Conservation (phyloP, 768 basidiomycete genomes). For the Lactarius sp. region DNA sequence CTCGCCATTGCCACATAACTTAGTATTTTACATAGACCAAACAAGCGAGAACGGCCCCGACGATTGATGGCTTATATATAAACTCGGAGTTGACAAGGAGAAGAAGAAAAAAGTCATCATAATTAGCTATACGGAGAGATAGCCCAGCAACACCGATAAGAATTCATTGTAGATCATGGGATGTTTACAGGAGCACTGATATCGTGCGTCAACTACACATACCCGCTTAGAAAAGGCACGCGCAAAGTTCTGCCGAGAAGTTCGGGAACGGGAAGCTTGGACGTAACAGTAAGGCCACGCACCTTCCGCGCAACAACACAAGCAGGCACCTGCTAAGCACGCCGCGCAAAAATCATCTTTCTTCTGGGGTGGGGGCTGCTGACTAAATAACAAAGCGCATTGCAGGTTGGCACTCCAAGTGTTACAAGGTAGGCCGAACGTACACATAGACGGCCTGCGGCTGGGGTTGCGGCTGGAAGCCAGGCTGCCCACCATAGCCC, state of each 20-base stretch:
- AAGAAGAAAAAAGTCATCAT: not conserved
- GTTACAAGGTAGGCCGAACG: slow-evolving; percentile 30
- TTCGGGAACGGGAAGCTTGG: not conserved
- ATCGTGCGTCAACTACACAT: not conserved
- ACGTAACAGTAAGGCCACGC: slow-evolving; percentile 28
- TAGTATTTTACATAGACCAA: not conserved
- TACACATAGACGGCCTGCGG: slow-evolving; percentile 83
- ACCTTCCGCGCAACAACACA: slow-evolving; percentile 78
- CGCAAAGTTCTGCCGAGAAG: slow-evolving; percentile 56
- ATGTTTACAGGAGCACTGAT: slow-evolving; percentile 9
- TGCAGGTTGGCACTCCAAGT: not conserved
- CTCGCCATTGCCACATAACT: not conserved
- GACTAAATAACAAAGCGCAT: slow-evolving; percentile 34
- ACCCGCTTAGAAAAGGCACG: slow-evolving; percentile 56
- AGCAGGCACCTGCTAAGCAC: slow-evolving; percentile 56
- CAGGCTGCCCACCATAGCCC: slow-evolving; percentile 37
- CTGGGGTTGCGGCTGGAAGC: slow-evolving; percentile 56
- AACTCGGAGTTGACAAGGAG: too few species aligned
- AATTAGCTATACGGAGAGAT: not conserved
- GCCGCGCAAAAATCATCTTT: slow-evolving; percentile 50
- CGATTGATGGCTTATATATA: too few species aligned
- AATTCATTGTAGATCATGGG: not conserved
- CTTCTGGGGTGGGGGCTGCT: slow-evolving; percentile 47
- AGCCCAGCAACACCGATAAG: not conserved
- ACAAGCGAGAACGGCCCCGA: too few species aligned